A percentile compares a stretch with the other conserved stretches of the same genome.
Evolutionary conservation across 2,329 filamentous ascomycete species (phyloP).

Genomic region (Orbilia javanica): DNA sequence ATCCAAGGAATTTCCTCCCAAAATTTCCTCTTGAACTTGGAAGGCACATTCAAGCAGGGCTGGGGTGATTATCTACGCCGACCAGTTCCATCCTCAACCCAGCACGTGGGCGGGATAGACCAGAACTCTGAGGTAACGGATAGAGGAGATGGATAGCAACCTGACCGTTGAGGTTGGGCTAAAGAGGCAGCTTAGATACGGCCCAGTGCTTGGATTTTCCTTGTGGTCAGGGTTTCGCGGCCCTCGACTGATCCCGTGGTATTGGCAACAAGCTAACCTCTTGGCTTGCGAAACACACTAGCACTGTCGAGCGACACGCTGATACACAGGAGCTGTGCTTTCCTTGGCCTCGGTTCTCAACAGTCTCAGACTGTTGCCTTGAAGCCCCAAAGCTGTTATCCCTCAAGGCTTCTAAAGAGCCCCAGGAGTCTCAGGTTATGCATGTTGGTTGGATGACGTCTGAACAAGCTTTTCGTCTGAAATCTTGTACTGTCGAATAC

Average conservation of each 20-base stretch:
- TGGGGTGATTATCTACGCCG: not conserved
- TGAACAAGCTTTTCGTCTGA: slow-evolving; percentile 23
- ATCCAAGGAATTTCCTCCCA: too few species aligned
- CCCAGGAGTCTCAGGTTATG: slow-evolving; percentile 14
- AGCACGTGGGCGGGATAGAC: not conserved
- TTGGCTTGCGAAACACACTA: not conserved
- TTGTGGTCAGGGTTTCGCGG: not conserved
- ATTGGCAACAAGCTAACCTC: slow-evolving; percentile 15
- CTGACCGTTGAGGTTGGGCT: not conserved
- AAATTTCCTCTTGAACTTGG: too few species aligned
- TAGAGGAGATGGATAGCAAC: not conserved
- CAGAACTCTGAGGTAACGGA: not conserved
- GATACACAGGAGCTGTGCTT: not conserved
- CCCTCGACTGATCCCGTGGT: not conserved
- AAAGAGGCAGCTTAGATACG: not conserved
- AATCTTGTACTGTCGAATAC: slow-evolving; percentile 6
- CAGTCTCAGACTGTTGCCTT: slow-evolving; percentile 19
- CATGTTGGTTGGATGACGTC: slow-evolving; percentile 19
- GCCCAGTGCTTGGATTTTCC: not conserved
- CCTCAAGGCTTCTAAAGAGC: slow-evolving; percentile 20
- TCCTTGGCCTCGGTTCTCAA: slow-evolving; percentile 11
- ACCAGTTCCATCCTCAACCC: not conserved
- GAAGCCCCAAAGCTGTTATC: not conserved
- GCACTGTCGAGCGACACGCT: not conserved
- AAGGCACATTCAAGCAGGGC: not conserved